Evolutionary conservation across 2,329 filamentous ascomycete species (phyloP).

Genomic region (Fusarium phyllophilum): DNA sequence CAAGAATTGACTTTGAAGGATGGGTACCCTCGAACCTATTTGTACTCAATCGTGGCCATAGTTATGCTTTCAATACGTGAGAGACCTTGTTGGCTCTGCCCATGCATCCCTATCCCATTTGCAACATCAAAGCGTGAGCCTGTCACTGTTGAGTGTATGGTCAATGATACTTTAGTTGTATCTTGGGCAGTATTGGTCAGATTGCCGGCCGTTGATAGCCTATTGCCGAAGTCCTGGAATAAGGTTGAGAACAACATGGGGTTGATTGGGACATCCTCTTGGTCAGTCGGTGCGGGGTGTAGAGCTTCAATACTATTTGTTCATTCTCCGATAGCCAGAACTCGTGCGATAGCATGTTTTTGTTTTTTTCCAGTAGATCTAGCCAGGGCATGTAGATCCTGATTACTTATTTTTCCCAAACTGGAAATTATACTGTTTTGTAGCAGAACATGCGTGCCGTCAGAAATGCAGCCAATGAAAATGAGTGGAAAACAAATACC

Average conservation of each 20-base stretch:
- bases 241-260: not conserved
- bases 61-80: not conserved
- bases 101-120: no score
- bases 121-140: not conserved
- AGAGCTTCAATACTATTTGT: not conserved
- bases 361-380: not conserved
- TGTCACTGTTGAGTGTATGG: not conserved
- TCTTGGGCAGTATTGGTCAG: not conserved
- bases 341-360: no score
- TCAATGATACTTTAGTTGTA: fast-evolving
- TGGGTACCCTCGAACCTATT: not conserved
- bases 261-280: no score
- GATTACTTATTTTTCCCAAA: not conserved
- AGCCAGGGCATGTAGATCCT: not conserved
- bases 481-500: not conserved
- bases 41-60: not conserved
- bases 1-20: fast-evolving
- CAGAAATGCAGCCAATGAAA: not conserved
- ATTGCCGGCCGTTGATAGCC: not conserved
- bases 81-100: no score
- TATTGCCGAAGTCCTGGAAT: not conserved
- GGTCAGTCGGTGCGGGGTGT: not conserved
- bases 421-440: not conserved
- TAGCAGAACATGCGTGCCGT: fast-evolving
- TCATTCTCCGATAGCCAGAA: not conserved